A percentile compares a stretch with the other conserved stretches of the same genome.
phyloP scores from a whole-genome alignment of 305 asterid genomes.

The Fraxinus sp. region DNA sequence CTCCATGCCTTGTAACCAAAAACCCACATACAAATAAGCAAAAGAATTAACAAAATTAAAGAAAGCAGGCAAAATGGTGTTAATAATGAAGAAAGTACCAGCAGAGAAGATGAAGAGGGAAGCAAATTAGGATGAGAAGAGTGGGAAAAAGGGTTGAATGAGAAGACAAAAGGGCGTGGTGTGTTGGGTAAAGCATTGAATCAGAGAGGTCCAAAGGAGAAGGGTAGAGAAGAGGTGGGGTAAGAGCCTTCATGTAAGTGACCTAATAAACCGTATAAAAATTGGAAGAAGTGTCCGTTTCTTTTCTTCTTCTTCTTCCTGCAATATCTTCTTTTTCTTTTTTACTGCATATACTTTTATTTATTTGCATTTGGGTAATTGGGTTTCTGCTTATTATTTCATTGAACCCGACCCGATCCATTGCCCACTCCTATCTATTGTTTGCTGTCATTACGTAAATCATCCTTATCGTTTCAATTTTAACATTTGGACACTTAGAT shows the following conservation, averaged over 20 bases:
- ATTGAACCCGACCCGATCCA: too few relatives aligned
- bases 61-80: not conserved
- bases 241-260: not conserved
- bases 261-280: too few relatives aligned
- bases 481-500: too few relatives aligned
- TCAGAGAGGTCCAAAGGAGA: slow-evolving; percentile 23
- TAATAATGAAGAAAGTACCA: slow-evolving; percentile 25
- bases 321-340: too few relatives aligned
- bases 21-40: slow-evolving; percentile 39
- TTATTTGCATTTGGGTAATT: too few relatives aligned
- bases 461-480: too few relatives aligned
- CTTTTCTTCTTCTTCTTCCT: too few relatives aligned
- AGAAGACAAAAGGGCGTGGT: slow-evolving; percentile 50
- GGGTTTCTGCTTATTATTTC: too few relatives aligned
- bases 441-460: too few relatives aligned
- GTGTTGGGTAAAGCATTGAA: slow-evolving; percentile 80
- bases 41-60: not conserved
- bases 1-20: slow-evolving; percentile 54
- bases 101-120: slow-evolving; percentile 25
- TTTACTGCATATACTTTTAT: too few relatives aligned
- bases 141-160: slow-evolving; percentile 47
- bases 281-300: too few relatives aligned
- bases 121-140: slow-evolving; percentile 25
- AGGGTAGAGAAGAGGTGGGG: not conserved
- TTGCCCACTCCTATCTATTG: too few relatives aligned